Evolutionary conservation across 208 protist genomes (phyloP).

Genomic region (Wallacemonas sp.): DNA sequence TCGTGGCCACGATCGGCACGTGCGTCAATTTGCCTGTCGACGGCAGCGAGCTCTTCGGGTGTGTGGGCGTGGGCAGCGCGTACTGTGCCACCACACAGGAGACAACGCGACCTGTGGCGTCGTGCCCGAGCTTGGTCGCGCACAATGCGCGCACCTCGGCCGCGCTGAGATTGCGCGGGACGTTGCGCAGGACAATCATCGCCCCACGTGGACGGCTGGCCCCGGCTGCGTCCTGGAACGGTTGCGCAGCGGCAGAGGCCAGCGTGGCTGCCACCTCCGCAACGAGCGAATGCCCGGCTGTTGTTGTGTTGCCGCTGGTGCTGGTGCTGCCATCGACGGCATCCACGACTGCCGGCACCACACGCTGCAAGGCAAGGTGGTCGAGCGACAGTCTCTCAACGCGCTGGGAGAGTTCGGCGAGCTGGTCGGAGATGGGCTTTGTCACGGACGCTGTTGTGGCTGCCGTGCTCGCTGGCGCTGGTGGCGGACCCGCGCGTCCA

Average conservation of each 20-base stretch:
- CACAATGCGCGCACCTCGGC: slow-evolving; percentile 64
- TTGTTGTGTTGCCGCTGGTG: slow-evolving; percentile 3
- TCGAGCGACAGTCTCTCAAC: slow-evolving; percentile 40
- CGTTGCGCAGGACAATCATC: slow-evolving; percentile 47
- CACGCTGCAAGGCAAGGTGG: slow-evolving; percentile 35
- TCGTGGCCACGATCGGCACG: slow-evolving; percentile 24
- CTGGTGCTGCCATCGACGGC: background rate
- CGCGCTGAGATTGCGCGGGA: slow-evolving; percentile 63
- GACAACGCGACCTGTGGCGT: slow-evolving; percentile 36
- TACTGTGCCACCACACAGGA: slow-evolving; percentile 56
- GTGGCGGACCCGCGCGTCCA: background rate
- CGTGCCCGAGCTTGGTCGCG: slow-evolving; percentile 34
- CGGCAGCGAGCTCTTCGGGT: too few species aligned
- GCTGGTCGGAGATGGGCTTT: slow-evolving; percentile 14
- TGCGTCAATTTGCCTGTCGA: background rate
- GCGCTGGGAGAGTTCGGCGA: slow-evolving; percentile 39
- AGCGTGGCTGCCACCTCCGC: slow-evolving; percentile 17
- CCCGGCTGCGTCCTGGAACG: slow-evolving; percentile 56
- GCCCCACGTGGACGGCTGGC: slow-evolving; percentile 46
- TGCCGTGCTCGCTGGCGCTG: background rate
- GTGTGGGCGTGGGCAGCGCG: too few species aligned
- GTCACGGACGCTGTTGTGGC: slow-evolving; percentile 11
- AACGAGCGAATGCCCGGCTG: background rate
- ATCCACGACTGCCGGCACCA: slow-evolving; percentile 10
- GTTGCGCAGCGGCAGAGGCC: slow-evolving; percentile 23